Conservation (phyloP, 495 filamentous ascomycete species). For the Talaromyces nanjingensis region DNA sequence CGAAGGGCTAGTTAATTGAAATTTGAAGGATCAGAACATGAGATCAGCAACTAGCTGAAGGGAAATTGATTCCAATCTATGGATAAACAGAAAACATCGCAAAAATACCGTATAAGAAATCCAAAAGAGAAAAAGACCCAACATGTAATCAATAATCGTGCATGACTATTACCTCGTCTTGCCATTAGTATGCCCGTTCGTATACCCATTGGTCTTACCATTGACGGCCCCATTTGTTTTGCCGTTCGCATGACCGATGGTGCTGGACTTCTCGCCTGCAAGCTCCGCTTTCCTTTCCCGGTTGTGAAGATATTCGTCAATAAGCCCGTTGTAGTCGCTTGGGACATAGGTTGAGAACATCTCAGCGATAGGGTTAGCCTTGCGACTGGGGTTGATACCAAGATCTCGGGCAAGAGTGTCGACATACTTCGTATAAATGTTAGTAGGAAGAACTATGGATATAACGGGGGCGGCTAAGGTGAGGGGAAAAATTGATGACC, state of each 20-base stretch:
- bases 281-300: neutral
- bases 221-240: neutral
- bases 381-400: constrained; percentile 14
- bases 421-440: constrained; percentile 13
- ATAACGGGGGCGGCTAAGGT: neutral
- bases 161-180: neutral
- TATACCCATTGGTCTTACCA: neutral
- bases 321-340: constrained; percentile 15
- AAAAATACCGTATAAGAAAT: neutral
- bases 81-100: neutral
- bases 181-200: neutral
- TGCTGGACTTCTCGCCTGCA: neutral
- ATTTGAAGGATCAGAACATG: neutral
- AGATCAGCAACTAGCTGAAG: neutral
- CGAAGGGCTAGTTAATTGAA: neutral
- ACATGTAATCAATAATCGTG: neutral
- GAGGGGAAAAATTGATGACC: neutral
- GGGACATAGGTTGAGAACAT: constrained; percentile 14
- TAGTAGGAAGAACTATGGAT: neutral
- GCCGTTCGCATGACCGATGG: neutral
- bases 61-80: neutral
- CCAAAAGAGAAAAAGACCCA: neutral
- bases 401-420: constrained; percentile 15
- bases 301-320: constrained; percentile 15
- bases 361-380: constrained; percentile 15